These are phyloP conservation scores for Aureobasidium sp. DNA, from an alignment of 2,329 filamentous ascomycete genomes.

Conservation along the genomic window DNA sequence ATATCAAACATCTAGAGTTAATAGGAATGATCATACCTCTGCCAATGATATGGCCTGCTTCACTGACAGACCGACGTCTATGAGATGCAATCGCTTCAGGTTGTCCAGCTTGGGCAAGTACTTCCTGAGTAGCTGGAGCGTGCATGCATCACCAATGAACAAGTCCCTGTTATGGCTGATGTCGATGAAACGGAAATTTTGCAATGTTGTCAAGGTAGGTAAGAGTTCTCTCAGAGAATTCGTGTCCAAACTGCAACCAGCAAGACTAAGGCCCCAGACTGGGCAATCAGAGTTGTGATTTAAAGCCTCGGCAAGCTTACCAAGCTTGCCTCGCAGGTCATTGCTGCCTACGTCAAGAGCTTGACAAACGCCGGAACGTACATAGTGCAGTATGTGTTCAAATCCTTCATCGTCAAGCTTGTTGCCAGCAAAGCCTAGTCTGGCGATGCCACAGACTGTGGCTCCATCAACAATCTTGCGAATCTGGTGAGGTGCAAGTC, in stretches of 20 bases:
- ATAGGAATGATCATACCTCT: conserved; percentile 41
- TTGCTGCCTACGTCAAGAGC: conserved; percentile 88
- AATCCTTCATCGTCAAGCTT: conserved; percentile 66
- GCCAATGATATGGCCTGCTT: conserved; percentile 87
- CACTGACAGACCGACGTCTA: conserved; percentile 73
- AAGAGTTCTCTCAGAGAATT: conserved; percentile 67
- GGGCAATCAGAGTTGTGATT: conserved; percentile 39
- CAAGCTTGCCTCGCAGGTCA: conserved; percentile 48
- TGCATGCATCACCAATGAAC: conserved; percentile 63
- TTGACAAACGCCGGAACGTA: conserved; percentile 71
- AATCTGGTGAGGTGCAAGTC: conserved; percentile 63
- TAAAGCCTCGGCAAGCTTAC: conserved; percentile 45
- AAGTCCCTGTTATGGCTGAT: conserved; percentile 81
- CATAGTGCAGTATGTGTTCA: conserved; percentile 66
- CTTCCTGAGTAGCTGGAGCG: conserved; percentile 60
- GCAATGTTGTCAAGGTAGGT: conserved; percentile 62
- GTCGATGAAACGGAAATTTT: conserved; percentile 79
- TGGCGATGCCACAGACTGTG: conserved; percentile 67
- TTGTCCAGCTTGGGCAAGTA: conserved; percentile 73
- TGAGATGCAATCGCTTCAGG: conserved; percentile 78
- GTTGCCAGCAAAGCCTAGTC: conserved; percentile 80
- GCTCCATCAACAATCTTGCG: conserved; percentile 73
- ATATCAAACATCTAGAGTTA: no score
- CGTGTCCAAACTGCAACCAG: conserved; percentile 74
- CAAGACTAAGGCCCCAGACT: conserved; percentile 76